These are phyloP conservation scores for Cercospora beticola DNA, from an alignment of 2,329 filamentous ascomycete genomes.

Conservation along the genomic window DNA sequence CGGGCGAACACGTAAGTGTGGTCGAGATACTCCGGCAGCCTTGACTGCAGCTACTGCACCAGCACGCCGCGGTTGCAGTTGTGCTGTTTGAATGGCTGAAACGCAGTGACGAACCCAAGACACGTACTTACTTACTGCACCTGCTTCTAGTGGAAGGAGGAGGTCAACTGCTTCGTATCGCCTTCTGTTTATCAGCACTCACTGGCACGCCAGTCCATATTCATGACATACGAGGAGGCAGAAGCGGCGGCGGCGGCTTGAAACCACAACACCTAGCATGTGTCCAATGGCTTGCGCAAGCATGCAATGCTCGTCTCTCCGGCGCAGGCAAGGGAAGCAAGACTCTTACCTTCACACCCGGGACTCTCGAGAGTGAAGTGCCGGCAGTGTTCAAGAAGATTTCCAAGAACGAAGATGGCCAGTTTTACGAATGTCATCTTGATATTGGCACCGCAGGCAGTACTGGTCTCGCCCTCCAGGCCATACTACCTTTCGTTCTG, in stretches of 20 bases:
- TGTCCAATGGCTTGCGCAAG: slow-evolving; percentile 53
- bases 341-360: slow-evolving; percentile 43
- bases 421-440: slow-evolving; percentile 41
- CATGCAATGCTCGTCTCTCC: slow-evolving; percentile 47
- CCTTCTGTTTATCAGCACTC: slow-evolving; percentile 56
- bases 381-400: slow-evolving; percentile 28
- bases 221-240: slow-evolving; percentile 55
- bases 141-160: slow-evolving; percentile 52
- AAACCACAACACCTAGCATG: slow-evolving; percentile 59
- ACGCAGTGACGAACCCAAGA: neutral
- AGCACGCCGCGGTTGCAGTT: neutral
- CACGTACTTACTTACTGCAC: neutral
- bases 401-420: slow-evolving; percentile 18
- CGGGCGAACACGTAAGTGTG: slow-evolving; percentile 8
- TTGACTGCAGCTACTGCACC: slow-evolving; percentile 52
- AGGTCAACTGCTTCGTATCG: slow-evolving; percentile 60
- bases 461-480: slow-evolving; percentile 58
- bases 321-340: slow-evolving; percentile 47
- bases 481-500: slow-evolving; percentile 58
- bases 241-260: slow-evolving; percentile 53
- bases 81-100: neutral
- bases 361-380: neutral
- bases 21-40: slow-evolving; percentile 45
- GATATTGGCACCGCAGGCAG: slow-evolving; percentile 53
- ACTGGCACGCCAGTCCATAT: slow-evolving; percentile 53